Percentiles rank a stretch among this genome's conserved stretches.
These are phyloP conservation scores for Aspergillus nanangensis DNA, from an alignment of 495 filamentous ascomycete species.

Conservation along the genomic window DNA sequence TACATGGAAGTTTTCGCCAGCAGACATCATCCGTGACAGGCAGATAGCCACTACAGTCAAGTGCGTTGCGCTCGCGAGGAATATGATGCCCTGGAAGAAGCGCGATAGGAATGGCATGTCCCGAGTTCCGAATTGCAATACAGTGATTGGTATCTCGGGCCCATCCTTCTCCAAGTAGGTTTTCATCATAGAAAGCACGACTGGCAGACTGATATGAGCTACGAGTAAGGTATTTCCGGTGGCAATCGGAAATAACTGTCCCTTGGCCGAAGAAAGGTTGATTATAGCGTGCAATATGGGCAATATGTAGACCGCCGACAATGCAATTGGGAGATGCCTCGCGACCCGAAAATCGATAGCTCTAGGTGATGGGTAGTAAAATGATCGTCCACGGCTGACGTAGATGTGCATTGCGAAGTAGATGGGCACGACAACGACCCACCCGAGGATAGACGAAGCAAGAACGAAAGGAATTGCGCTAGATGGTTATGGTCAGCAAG, in stretches of 20 bases:
- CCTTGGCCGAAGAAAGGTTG: background rate
- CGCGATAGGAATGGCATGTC: slow-evolving; percentile 4
- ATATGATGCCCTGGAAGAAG: background rate
- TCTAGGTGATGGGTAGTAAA: slow-evolving; percentile 15
- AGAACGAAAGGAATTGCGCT: slow-evolving; percentile 12
- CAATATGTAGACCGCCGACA: background rate
- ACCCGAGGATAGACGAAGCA: slow-evolving; percentile 5
- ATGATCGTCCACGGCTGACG: slow-evolving; percentile 2
- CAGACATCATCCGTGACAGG: background rate
- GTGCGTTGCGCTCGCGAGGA: background rate
- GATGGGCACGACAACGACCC: slow-evolving; percentile 7
- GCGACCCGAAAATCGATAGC: slow-evolving; percentile 8
- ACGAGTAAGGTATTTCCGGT: background rate
- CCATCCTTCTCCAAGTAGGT: too few relatives aligned
- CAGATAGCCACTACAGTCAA: background rate
- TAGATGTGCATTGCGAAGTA: slow-evolving; percentile 14
- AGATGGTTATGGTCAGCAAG: background rate
- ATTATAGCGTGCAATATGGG: background rate
- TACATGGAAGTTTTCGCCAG: background rate
- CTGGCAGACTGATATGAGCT: background rate
- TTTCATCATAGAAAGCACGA: too few relatives aligned
- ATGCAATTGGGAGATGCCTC: slow-evolving; percentile 1
- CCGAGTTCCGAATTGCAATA: background rate
- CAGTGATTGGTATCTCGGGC: background rate
- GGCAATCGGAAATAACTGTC: background rate